Conservation (phyloP, 352 stramenopile genomes). For the Globisporangium paroecandrum region DNA sequence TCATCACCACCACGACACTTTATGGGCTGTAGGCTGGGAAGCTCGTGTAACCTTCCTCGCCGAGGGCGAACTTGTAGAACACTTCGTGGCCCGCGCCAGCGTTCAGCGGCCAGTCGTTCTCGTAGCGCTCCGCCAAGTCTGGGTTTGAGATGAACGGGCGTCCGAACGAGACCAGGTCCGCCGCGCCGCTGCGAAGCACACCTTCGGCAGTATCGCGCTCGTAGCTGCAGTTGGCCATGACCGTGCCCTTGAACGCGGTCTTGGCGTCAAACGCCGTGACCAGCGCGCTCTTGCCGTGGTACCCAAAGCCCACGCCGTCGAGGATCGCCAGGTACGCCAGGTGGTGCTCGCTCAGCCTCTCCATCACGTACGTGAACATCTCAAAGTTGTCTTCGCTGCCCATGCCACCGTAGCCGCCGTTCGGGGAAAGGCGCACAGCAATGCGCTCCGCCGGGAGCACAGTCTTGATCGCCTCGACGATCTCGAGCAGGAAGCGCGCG, state of each 20-base stretch:
- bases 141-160: slow-evolving; percentile 31
- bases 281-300: slow-evolving; percentile 11
- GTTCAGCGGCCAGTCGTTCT: slow-evolving; percentile 15
- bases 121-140: slow-evolving; percentile 25
- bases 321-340: slow-evolving; percentile 21
- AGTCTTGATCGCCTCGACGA: slow-evolving; percentile 33
- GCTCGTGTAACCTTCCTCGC: slow-evolving; percentile 1
- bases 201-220: slow-evolving; percentile 15
- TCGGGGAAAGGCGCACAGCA: slow-evolving; percentile 15
- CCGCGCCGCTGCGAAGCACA: slow-evolving; percentile 10
- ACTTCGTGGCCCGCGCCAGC: not conserved
- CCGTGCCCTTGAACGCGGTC: slow-evolving; percentile 18
- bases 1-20: not conserved
- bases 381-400: slow-evolving; percentile 15
- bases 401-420: slow-evolving; percentile 15
- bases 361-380: slow-evolving; percentile 25
- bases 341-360: slow-evolving; percentile 11
- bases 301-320: slow-evolving; percentile 19
- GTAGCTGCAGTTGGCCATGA: slow-evolving; percentile 28
- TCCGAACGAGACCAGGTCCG: slow-evolving; percentile 27
- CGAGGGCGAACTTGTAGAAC: not conserved
- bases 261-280: slow-evolving; percentile 20
- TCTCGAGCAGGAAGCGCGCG: slow-evolving; percentile 40
- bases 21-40: slow-evolving; percentile 2
- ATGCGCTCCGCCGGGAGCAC: slow-evolving; percentile 12